Evolutionary conservation across 306 rosid species (phyloP), one percentile per base, ranked within the genome.

Genomic region (Castanea mollissima): DNA sequence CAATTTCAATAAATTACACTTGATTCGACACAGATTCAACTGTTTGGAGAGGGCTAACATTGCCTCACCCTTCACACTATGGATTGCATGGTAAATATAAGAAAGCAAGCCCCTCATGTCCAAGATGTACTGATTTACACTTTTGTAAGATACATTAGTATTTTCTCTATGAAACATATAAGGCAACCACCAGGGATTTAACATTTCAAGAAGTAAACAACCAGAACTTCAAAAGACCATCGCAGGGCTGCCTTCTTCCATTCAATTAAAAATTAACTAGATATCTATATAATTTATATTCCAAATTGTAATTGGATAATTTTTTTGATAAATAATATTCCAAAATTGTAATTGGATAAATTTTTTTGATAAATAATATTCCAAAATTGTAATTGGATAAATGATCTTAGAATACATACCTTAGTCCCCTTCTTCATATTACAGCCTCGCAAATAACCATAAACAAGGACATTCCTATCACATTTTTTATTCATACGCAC

Each of bases 361-460:
- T 18, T 1, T 38, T 38, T 38, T 38, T 1, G 46, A 27, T 44
- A 44, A 25, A 4, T 18, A 4, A 54, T 12, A 60, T 34, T 21
- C 55, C 32, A n/a, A 55, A 3, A 38, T 12, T 46, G n/a, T 2
- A 49, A 46, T 74, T 54, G 16, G 10, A 74, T 46, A 78, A 41
- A 11, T 18, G 29, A 27, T 20, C 6, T 16, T 29, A 23, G 8
- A 71, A 74, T 72, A 73, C 85, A 34, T 74, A 95, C 98, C 99
- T 95, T 95, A 79, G 88, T 87, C 78, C 90, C 97, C 80, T 72
- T 89, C 83, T 91, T 95, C 89, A 95, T 76, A 84, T 87, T 92
- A 85, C 99, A 92, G 16, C 97, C 99, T 69, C 98, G 91, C 77
- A 92, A 89, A 86, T 95, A 95, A 44, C 99, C 99, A 80, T 92